Conservation (phyloP, 192 early-diverging fungal genomes). For the Geranomyces variabilis region DNA sequence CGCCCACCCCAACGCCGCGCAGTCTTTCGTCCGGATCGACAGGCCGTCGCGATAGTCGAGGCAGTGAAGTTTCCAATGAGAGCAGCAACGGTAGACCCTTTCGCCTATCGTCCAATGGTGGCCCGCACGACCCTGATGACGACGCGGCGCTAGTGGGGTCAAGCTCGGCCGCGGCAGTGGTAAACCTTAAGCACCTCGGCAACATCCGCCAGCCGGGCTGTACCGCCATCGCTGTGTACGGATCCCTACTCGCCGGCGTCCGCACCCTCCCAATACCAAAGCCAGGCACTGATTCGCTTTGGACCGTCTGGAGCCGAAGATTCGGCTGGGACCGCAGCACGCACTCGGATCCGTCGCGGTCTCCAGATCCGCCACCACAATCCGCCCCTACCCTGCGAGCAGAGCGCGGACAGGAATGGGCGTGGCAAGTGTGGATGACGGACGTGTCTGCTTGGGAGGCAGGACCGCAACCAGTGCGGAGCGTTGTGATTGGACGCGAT, state of each 20-base stretch:
- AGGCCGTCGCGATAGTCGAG: not conserved
- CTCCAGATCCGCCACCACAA: too few relatives aligned
- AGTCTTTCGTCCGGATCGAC: not conserved
- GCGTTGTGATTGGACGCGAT: not conserved
- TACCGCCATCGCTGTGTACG: not conserved
- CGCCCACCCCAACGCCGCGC: not conserved
- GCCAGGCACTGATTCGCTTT: too few relatives aligned
- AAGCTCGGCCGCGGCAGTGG: not conserved
- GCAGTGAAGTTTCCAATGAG: slow-evolving; percentile 2
- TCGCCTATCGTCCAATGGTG: too few relatives aligned
- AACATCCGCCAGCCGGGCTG: not conserved
- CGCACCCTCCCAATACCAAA: not conserved
- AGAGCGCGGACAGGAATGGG: slow-evolving; percentile 8
- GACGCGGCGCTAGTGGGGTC: too few relatives aligned
- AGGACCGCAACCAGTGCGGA: not conserved
- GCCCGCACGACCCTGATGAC: too few relatives aligned
- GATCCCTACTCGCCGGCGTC: not conserved
- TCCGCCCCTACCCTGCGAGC: too few relatives aligned
- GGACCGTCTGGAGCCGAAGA: too few relatives aligned
- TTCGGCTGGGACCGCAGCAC: too few relatives aligned
- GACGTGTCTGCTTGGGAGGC: not conserved
- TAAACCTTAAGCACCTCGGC: not conserved
- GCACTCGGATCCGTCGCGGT: too few relatives aligned
- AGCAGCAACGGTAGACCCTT: not conserved
- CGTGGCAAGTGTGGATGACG: slow-evolving; percentile 7